Evolutionary conservation across 225 moss, liverwort and hornwort genomes (phyloP).

Genomic region (Climacium dendroides): DNA sequence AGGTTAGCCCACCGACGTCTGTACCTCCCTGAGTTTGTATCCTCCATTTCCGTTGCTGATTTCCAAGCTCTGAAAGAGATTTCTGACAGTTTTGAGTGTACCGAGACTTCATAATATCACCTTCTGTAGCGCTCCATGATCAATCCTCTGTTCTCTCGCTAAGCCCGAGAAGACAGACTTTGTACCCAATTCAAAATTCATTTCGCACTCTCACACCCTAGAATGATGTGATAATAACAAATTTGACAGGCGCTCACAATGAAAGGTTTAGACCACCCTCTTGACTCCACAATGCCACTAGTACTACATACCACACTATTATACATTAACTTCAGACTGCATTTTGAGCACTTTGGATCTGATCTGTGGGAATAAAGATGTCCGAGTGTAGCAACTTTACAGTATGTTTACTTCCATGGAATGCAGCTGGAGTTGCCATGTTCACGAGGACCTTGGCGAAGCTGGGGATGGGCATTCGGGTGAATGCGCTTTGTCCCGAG

Average conservation of each 20-base stretch:
- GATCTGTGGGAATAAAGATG: not conserved
- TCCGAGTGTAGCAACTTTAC: not conserved
- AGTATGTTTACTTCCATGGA: not conserved
- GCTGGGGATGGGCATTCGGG: constrained; percentile 52
- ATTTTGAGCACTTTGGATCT: not conserved
- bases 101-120: not conserved
- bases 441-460: constrained; percentile 41
- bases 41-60: not conserved
- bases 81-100: not conserved
- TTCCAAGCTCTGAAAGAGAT: not conserved
- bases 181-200: not conserved
- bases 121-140: not conserved
- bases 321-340: not conserved
- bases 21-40: no score
- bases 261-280: not conserved
- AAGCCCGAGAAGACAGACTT: not conserved
- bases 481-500: constrained; percentile 63
- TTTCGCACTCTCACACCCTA: not conserved
- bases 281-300: not conserved
- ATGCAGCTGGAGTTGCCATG: constrained; percentile 48
- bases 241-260: not conserved
- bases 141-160: not conserved
- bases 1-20: constrained; percentile 30
- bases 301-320: not conserved
- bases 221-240: not conserved